Conservation (phyloP, 1,284 basidiomycete species). For the Athelia sp. region DNA sequence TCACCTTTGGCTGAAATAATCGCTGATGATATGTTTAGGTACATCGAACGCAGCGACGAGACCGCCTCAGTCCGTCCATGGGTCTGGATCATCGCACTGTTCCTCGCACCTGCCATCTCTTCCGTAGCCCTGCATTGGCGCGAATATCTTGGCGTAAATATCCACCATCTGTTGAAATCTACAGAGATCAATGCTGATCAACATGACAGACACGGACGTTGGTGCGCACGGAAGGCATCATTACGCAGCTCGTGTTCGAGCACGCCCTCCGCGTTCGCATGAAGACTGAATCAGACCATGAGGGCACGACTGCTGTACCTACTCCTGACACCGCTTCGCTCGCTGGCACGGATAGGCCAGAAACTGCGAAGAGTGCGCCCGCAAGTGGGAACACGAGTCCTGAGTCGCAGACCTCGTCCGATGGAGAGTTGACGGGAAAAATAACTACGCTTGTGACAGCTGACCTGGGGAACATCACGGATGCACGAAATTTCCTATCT, state of each 20-base stretch:
- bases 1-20: not conserved
- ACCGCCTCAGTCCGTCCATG: conserved; percentile 35
- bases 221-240: conserved; percentile 31
- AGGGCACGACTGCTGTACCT: not conserved
- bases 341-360: conserved; percentile 7
- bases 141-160: conserved; percentile 13
- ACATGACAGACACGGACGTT: conserved; percentile 14
- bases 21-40: not conserved
- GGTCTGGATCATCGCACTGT: conserved; percentile 47
- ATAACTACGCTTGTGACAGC: conserved; percentile 26
- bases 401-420: conserved; percentile 14
- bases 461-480: conserved; percentile 11
- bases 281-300: conserved; percentile 23
- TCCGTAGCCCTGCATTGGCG: conserved; percentile 29
- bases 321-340: not conserved
- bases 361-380: not conserved
- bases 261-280: conserved; percentile 51
- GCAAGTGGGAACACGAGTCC: conserved; percentile 19
- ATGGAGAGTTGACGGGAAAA: conserved; percentile 27
- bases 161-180: conserved; percentile 32
- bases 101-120: conserved; percentile 38
- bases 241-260: conserved; percentile 52
- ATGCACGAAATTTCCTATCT: conserved; percentile 7
- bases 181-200: not conserved
- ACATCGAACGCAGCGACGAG: conserved; percentile 4